Evolutionary conservation across 1,284 basidiomycete species (phyloP).

Genomic region (Papiliotrema fonsecae): DNA sequence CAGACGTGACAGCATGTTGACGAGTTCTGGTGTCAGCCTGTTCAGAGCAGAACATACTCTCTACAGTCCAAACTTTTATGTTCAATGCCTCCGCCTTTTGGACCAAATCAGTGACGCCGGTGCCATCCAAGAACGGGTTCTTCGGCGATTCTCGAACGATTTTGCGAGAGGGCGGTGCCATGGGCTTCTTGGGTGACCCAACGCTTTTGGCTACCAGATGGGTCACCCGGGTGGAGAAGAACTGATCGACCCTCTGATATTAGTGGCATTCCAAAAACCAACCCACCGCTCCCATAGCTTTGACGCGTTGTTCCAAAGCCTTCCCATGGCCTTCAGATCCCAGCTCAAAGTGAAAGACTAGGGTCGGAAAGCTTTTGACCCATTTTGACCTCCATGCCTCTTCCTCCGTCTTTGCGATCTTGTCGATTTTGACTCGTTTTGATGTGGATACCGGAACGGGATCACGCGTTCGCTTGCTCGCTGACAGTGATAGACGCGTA

Average conservation of each 20-base stretch:
- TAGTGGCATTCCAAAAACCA: background rate
- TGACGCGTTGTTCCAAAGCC: conserved; percentile 56
- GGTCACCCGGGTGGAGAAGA: conserved; percentile 78
- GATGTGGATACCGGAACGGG: conserved; percentile 1
- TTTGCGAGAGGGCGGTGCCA: conserved; percentile 19
- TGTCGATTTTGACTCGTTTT: background rate
- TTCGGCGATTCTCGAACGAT: conserved; percentile 20
- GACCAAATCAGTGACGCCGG: conserved; percentile 57
- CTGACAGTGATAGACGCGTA: background rate
- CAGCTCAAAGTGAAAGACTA: conserved; percentile 73
- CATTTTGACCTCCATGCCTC: conserved; percentile 79
- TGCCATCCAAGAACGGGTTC: conserved; percentile 45
- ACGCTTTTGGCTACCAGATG: conserved; percentile 63
- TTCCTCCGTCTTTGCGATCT: conserved; percentile 48
- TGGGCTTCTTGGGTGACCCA: conserved; percentile 50
- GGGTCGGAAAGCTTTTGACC: conserved; percentile 72
- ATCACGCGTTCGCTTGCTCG: background rate
- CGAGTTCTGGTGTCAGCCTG: conserved; percentile 24
- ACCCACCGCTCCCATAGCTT: conserved; percentile 72
- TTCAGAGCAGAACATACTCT: conserved; percentile 56
- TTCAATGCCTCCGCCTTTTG: conserved; percentile 69
- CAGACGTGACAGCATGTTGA: conserved; percentile 35
- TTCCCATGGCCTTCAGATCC: conserved; percentile 54
- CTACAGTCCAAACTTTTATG: conserved; percentile 83
- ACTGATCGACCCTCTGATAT: conserved; percentile 67